Percentiles rank a stretch among this genome's conserved stretches.
These are phyloP conservation scores for Rhodomyrtus tomentosa DNA, from an alignment of 345 rosid species.

Conservation along the genomic window DNA sequence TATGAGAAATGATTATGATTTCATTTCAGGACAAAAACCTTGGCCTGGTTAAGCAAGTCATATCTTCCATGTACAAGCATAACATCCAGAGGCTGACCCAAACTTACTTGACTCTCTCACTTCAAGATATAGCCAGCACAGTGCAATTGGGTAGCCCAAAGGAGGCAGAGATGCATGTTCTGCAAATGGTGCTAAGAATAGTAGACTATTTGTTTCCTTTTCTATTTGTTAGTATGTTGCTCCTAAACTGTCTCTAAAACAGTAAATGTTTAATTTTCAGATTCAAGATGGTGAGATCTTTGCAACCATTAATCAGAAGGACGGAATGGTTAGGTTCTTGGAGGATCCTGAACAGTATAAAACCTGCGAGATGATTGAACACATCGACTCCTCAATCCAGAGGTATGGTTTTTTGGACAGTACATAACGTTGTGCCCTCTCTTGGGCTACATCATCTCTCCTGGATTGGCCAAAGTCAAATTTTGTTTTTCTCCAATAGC, in stretches of 20 bases:
- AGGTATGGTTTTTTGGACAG: conserved; percentile 28
- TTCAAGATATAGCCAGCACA: conserved; percentile 83
- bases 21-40: conserved; percentile 76
- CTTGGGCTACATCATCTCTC: background rate
- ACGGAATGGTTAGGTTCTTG: conserved; percentile 97
- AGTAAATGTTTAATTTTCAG: conserved; percentile 16
- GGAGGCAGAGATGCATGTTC: conserved; percentile 98
- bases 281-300: conserved; percentile 96
- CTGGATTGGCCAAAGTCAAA: background rate
- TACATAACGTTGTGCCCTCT: background rate
- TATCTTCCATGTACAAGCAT: conserved; percentile 85
- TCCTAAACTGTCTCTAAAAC: background rate
- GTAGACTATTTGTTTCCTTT: background rate
- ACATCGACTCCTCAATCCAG: conserved; percentile 71
- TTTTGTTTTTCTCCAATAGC: background rate
- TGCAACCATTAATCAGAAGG: conserved; percentile 96
- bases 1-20: conserved; percentile 8
- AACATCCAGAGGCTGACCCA: conserved; percentile 95
- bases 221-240: background rate
- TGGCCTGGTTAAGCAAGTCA: conserved; percentile 88
- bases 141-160: conserved; percentile 71
- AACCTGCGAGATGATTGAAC: conserved; percentile 76
- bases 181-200: conserved; percentile 65
- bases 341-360: conserved; percentile 99
- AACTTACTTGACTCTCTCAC: conserved; percentile 88